Evolutionary conservation across 2,329 filamentous ascomycete genomes (phyloP).

Genomic region (Fusarium goolgardi): DNA sequence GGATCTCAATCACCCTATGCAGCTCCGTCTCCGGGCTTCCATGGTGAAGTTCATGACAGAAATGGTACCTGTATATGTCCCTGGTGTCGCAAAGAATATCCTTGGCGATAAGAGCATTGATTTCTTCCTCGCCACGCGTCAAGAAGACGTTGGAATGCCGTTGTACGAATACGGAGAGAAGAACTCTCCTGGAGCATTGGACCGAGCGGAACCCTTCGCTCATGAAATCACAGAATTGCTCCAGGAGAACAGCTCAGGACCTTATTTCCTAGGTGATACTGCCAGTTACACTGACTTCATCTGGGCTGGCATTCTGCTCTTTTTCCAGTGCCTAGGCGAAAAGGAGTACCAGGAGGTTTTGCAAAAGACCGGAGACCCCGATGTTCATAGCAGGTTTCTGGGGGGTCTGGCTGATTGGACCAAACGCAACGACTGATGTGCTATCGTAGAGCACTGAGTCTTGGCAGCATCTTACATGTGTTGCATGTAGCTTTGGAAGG

Average conservation of each 20-base stretch:
- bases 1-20: slow-evolving; percentile 4
- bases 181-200: slow-evolving; percentile 22
- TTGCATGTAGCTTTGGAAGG: accelerated
- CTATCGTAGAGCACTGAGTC: neutral
- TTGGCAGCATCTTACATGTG: accelerated
- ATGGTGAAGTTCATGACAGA: slow-evolving; percentile 30
- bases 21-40: slow-evolving; percentile 11
- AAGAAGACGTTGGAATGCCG: slow-evolving; percentile 32
- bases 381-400: slow-evolving; percentile 12
- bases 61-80: slow-evolving; percentile 30
- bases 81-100: slow-evolving; percentile 20
- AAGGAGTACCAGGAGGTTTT: slow-evolving; percentile 28
- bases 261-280: slow-evolving; percentile 68
- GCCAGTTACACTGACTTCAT: slow-evolving; percentile 68
- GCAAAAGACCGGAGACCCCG: slow-evolving; percentile 19
- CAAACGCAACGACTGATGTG: slow-evolving; percentile 14
- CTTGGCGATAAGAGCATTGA: slow-evolving; percentile 32
- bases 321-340: slow-evolving; percentile 42
- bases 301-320: slow-evolving; percentile 61
- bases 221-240: slow-evolving; percentile 28
- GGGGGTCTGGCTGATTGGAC: slow-evolving; percentile 28
- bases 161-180: slow-evolving; percentile 28
- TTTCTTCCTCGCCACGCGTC: slow-evolving; percentile 22
- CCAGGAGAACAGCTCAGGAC: slow-evolving; percentile 56
- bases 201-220: slow-evolving; percentile 29